phyloP scores from a whole-genome alignment of 768 basidiomycete genomes.

The Mycena chlorophos region DNA sequence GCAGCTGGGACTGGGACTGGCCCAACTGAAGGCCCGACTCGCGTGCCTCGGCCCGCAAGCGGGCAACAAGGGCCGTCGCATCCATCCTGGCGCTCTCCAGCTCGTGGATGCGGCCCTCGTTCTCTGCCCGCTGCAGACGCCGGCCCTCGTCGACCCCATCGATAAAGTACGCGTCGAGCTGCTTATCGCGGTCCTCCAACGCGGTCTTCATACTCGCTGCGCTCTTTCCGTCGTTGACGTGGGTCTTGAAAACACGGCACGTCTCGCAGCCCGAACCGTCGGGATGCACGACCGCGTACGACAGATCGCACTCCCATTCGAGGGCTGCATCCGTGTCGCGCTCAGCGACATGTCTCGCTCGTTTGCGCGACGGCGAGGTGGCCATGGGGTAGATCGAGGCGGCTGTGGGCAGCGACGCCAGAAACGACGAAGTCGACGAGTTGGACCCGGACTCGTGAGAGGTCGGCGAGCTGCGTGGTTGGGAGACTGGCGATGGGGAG shows the following conservation, averaged over 20 bases:
- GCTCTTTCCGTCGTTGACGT: constrained; percentile 40
- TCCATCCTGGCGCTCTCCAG: constrained; percentile 36
- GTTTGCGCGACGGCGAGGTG: constrained; percentile 14
- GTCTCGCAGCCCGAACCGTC: constrained; percentile 39
- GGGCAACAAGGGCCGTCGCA: background rate
- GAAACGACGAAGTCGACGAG: constrained; percentile 7
- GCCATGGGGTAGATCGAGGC: constrained; percentile 8
- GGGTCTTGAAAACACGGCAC: constrained; percentile 41
- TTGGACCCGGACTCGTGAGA: constrained; percentile 3
- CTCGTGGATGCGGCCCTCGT: constrained; percentile 34
- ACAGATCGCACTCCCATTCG: constrained; percentile 41
- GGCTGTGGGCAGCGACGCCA: constrained; percentile 7
- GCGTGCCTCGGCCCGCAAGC: constrained; percentile 34
- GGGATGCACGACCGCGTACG: constrained; percentile 42
- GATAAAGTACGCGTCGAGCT: constrained; percentile 39
- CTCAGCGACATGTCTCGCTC: constrained; percentile 11
- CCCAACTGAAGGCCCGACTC: constrained; percentile 31
- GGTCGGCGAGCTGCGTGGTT: constrained; percentile 15
- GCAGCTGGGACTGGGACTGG: constrained; percentile 27
- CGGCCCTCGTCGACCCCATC: constrained; percentile 42
- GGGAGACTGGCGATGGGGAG: constrained; percentile 18
- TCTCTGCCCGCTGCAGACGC: constrained; percentile 41
- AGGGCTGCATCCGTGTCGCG: constrained; percentile 19
- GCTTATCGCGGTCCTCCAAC: constrained; percentile 38
- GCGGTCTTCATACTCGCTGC: constrained; percentile 40